Evolutionary conservation across 2,329 filamentous ascomycete genomes (phyloP).

Genomic region (Venturia aucupariae): DNA sequence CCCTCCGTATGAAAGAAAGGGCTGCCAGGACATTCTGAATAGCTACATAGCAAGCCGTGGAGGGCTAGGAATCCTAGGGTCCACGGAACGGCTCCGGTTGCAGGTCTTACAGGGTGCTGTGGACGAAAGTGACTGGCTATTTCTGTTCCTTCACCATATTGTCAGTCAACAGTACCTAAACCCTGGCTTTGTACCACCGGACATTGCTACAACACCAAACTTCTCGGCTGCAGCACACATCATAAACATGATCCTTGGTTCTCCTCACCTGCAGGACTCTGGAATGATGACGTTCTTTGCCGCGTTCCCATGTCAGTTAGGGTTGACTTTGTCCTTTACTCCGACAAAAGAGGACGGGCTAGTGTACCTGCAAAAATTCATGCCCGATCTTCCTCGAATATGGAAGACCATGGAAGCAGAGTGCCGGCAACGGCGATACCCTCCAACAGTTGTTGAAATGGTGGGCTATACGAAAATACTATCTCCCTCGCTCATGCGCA

Average conservation of each 20-base stretch:
- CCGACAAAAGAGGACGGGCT: background rate
- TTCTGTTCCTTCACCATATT: slow-evolving; percentile 13
- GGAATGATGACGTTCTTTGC: slow-evolving; percentile 7
- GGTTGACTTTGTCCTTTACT: background rate
- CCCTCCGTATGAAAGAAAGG: background rate
- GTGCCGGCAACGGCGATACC: slow-evolving; percentile 4
- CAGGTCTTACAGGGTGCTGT: background rate
- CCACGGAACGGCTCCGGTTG: background rate
- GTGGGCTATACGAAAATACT: background rate
- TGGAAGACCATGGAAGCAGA: background rate
- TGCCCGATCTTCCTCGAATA: background rate
- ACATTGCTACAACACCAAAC: background rate
- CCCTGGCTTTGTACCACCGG: slow-evolving; percentile 22
- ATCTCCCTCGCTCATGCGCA: slow-evolving; percentile 7
- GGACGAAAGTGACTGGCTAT: background rate
- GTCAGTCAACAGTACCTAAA: slow-evolving; percentile 22
- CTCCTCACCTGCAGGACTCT: slow-evolving; percentile 20
- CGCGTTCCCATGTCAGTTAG: slow-evolving; percentile 4
- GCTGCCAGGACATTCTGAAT: background rate
- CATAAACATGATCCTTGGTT: slow-evolving; percentile 30
- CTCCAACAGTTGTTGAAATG: slow-evolving; percentile 8
- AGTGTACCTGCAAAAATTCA: background rate
- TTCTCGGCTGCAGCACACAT: slow-evolving; percentile 9
- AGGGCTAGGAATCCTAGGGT: background rate
- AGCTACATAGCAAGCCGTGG: background rate